A percentile compares a stretch with the other conserved stretches of the same genome.
Conservation (phyloP, 176 grass and related monocot genomes). For the Oryza coarctata region DNA sequence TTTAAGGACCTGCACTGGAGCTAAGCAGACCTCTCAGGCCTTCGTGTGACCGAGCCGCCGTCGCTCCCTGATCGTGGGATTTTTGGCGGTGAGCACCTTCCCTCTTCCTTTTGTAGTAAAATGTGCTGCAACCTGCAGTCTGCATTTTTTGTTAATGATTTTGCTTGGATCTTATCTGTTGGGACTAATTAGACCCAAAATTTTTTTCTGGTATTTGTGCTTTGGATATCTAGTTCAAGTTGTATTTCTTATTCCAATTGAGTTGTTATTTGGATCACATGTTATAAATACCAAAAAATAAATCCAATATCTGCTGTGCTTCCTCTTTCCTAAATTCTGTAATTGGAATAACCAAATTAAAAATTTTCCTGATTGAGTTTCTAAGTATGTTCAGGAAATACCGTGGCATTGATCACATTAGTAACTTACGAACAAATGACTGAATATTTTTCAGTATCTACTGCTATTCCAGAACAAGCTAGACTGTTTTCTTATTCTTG, state of each 20-base stretch:
- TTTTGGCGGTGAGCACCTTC: too few species aligned
- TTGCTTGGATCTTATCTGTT: background rate
- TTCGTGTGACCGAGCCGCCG: too few species aligned
- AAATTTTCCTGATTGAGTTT: background rate
- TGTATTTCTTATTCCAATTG: background rate
- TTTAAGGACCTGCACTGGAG: too few species aligned
- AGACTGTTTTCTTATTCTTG: conserved; percentile 8
- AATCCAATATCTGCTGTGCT: background rate
- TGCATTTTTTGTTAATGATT: background rate
- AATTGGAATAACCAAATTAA: background rate
- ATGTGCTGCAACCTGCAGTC: background rate
- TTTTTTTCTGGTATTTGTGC: background rate
- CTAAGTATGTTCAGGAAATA: conserved; percentile 26
- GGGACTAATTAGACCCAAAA: conserved; percentile 6
- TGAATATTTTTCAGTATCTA: conserved; percentile 19
- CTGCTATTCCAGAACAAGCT: conserved; percentile 9
- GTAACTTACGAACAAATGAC: background rate
- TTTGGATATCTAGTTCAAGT: background rate
- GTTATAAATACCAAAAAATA: background rate
- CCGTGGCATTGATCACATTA: conserved; percentile 12
- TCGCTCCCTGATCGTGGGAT: too few species aligned
- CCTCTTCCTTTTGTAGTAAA: background rate
- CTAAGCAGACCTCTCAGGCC: too few species aligned
- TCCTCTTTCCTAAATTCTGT: background rate
- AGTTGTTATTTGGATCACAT: conserved; percentile 10